A percentile compares a stretch with the other conserved stretches of the same genome.
Conservation (phyloP, 495 filamentous ascomycete genomes). For the Xylaria telfairii region DNA sequence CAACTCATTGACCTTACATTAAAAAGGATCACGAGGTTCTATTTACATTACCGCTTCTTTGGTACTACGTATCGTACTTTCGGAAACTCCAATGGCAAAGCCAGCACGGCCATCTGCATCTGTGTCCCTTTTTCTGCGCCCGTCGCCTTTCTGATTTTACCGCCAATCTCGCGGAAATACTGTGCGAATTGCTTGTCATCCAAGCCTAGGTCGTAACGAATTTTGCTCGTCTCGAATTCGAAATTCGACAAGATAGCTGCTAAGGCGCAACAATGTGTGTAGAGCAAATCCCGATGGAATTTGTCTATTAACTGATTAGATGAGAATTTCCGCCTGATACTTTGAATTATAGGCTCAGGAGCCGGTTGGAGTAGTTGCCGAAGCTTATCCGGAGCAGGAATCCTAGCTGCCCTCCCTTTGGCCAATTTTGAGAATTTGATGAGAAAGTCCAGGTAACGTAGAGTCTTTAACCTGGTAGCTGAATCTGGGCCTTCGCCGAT, state of each 20-base stretch:
- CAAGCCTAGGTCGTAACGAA: constrained; percentile 79
- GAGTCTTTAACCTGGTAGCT: constrained; percentile 62
- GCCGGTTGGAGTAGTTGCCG: constrained; percentile 52
- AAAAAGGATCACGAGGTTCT: neutral
- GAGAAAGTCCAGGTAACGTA: constrained; percentile 70
- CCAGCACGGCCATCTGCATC: constrained; percentile 70
- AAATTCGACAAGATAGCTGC: constrained; percentile 77
- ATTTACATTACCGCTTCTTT: constrained; percentile 24
- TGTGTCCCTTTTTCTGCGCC: constrained; percentile 55
- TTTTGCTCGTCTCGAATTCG: constrained; percentile 74
- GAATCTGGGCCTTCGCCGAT: constrained; percentile 64
- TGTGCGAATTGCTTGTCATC: constrained; percentile 67
- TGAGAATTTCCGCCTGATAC: constrained; percentile 72
- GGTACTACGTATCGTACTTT: constrained; percentile 37
- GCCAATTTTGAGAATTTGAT: constrained; percentile 62
- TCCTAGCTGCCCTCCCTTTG: constrained; percentile 48
- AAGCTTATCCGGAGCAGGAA: constrained; percentile 57
- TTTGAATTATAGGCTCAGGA: constrained; percentile 69
- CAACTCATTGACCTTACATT: neutral
- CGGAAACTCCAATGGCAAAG: constrained; percentile 83
- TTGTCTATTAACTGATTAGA: constrained; percentile 64
- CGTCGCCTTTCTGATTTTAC: constrained; percentile 58
- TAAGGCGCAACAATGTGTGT: constrained; percentile 71
- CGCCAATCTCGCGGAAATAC: constrained; percentile 87
- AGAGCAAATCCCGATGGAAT: constrained; percentile 67